Evolutionary conservation across 2,329 filamentous ascomycete genomes (phyloP), one percentile per base, ranked within the genome.

Genomic region (Diplocarpon mali): DNA sequence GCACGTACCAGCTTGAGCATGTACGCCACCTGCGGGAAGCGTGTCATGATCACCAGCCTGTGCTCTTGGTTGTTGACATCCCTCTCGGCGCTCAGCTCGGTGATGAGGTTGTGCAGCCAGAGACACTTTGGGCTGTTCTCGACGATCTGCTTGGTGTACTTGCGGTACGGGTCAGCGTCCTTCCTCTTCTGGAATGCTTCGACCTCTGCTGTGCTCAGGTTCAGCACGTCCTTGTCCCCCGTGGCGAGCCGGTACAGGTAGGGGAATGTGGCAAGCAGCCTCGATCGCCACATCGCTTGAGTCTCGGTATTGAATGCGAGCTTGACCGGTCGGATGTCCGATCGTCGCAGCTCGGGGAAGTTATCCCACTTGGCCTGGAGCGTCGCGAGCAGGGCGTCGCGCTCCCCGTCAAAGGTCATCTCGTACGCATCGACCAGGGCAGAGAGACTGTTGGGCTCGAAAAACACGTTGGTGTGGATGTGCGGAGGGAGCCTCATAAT

Each of bases 1-100:
- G 9, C 20, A 44, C 44, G 16, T 30, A 52, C 49, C 27, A 50
- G 10, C 20, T 51, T 46, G 14, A 56, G 13, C 24, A 54, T 37
- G 9, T 53, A 45, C 5, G 37, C 45, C 12, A 51, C 47, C 7
- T 35, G 42, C 32, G 46, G 45, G 31, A 53, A 53, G 5, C 37
- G 40, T 2, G 45, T 50, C 15, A 53, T 43, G 31, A 56, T 51
- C 9, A 56, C 36, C 17, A 56, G 30, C 30, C 51, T 56, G 14
- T 44, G 37, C 29, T 48, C 34, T 5, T 42, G 14, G 2, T 38
- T 44, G 1, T 44, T 32, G 9, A 42, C 10, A n/a, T 51, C 46
- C 3, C 13, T 45, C 7, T 17, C 5, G 1, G 15, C 5, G 3
- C 40, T 31, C n/a, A 50, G 27, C 2, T 35, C n/a, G 1, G 15